Evolutionary conservation across 2,329 filamentous ascomycete genomes (phyloP).

Genomic region (Epicoccum nigrum): DNA sequence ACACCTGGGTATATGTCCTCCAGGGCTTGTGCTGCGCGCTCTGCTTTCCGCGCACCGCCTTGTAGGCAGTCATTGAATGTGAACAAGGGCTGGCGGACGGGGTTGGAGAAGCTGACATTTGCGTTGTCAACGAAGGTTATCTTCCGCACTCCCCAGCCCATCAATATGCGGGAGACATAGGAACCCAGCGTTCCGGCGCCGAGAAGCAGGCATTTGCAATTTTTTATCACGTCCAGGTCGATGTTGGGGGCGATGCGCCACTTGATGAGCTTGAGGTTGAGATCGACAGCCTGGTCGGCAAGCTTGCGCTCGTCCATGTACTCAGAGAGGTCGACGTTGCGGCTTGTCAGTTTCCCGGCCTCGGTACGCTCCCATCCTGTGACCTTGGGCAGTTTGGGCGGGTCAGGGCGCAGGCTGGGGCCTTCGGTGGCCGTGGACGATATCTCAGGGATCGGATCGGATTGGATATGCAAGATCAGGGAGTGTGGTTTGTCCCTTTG

Average conservation of each 20-base stretch:
- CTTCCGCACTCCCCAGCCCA: conserved; percentile 94
- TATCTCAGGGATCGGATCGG: conserved; percentile 25
- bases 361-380: conserved; percentile 93
- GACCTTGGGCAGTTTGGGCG: conserved; percentile 76
- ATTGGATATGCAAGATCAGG: conserved; percentile 66
- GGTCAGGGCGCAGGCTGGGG: conserved; percentile 28
- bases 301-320: conserved; percentile 90
- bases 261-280: conserved; percentile 98
- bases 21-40: conserved; percentile 78
- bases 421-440: conserved; percentile 12
- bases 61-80: conserved; percentile 85
- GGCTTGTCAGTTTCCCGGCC: conserved; percentile 76
- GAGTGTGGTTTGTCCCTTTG: conserved; percentile 81
- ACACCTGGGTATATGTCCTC: conserved; percentile 90
- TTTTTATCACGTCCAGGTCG: conserved; percentile 85
- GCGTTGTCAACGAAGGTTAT: conserved; percentile 97
- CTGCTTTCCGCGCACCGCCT: conserved; percentile 84
- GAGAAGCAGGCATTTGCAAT: conserved; percentile 85
- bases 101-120: conserved; percentile 92
- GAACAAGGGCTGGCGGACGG: conserved; percentile 92
- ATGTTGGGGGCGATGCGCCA: conserved; percentile 93
- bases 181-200: conserved; percentile 92
- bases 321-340: conserved; percentile 81
- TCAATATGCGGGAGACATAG: conserved; percentile 88
- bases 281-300: conserved; percentile 91